Evolutionary conservation across 2,329 filamentous ascomycete species (phyloP).

Genomic region (Pseudocercospora macadamiae): DNA sequence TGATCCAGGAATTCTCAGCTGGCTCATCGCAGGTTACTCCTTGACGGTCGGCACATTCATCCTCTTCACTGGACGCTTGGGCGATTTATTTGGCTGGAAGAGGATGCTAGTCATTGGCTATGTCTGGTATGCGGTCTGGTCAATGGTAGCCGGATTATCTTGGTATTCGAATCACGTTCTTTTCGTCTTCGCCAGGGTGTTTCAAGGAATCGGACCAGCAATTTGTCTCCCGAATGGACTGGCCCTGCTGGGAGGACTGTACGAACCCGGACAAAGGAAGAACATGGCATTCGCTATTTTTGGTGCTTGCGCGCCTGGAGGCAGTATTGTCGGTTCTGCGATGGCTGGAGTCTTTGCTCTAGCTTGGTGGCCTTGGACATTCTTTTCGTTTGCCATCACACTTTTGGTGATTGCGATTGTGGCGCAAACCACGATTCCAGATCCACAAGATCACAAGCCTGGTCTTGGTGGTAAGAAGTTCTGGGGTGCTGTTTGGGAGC

Average conservation of each 20-base stretch:
- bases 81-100: slow-evolving; percentile 51
- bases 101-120: slow-evolving; percentile 46
- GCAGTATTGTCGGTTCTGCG: slow-evolving; percentile 38
- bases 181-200: slow-evolving; percentile 42
- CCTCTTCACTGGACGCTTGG: slow-evolving; percentile 48
- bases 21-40: slow-evolving; percentile 49
- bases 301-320: slow-evolving; percentile 39
- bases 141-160: slow-evolving; percentile 43
- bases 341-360: slow-evolving; percentile 39
- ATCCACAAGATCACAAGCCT: slow-evolving; percentile 26
- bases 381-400: slow-evolving; percentile 26
- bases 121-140: slow-evolving; percentile 46
- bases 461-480: slow-evolving; percentile 19
- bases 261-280: slow-evolving; percentile 40
- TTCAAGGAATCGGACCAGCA: slow-evolving; percentile 45
- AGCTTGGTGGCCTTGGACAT: slow-evolving; percentile 38
- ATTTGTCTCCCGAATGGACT: slow-evolving; percentile 42
- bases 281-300: slow-evolving; percentile 44
- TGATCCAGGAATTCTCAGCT: slow-evolving; percentile 47
- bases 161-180: slow-evolving; percentile 38
- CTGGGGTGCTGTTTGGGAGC: slow-evolving; percentile 19
- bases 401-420: slow-evolving; percentile 25
- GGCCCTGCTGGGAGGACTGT: slow-evolving; percentile 40
- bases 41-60: slow-evolving; percentile 52
- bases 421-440: slow-evolving; percentile 32